phyloP scores from a whole-genome alignment of 768 basidiomycete genomes.

The Glaciozyma antarctica region DNA sequence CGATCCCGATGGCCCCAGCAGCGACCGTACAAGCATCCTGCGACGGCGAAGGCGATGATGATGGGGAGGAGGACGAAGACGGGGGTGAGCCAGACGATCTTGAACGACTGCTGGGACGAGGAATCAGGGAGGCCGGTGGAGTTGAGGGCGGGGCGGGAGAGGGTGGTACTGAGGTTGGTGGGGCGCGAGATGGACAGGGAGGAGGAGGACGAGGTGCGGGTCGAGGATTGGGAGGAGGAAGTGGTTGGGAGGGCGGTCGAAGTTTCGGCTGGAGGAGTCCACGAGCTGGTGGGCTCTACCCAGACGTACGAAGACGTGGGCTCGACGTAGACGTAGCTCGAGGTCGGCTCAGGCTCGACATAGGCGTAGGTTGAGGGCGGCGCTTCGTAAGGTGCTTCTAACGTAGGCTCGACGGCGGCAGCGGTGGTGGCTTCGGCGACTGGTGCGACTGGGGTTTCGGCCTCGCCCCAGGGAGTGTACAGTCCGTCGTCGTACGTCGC shows the following conservation, averaged over 20 bases:
- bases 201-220: neutral
- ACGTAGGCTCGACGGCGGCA: neutral
- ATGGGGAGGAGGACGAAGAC: constrained; percentile 23
- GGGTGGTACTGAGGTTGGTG: neutral
- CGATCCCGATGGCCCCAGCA: constrained; percentile 18
- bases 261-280: neutral
- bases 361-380: neutral
- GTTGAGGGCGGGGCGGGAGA: neutral
- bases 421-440: neutral
- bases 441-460: neutral
- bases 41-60: constrained; percentile 11
- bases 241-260: neutral
- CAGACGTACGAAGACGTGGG: neutral
- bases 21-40: constrained; percentile 19
- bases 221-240: neutral
- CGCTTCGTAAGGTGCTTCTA: neutral
- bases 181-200: neutral
- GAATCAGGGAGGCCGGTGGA: neutral
- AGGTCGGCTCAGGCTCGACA: neutral
- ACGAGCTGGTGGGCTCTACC: neutral
- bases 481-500: constrained; percentile 21
- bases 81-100: constrained; percentile 26
- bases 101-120: constrained; percentile 1
- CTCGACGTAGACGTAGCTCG: neutral
- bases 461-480: constrained; percentile 15